Conservation (phyloP, 495 filamentous ascomycete genomes). For the Aspergillus baeticus region DNA sequence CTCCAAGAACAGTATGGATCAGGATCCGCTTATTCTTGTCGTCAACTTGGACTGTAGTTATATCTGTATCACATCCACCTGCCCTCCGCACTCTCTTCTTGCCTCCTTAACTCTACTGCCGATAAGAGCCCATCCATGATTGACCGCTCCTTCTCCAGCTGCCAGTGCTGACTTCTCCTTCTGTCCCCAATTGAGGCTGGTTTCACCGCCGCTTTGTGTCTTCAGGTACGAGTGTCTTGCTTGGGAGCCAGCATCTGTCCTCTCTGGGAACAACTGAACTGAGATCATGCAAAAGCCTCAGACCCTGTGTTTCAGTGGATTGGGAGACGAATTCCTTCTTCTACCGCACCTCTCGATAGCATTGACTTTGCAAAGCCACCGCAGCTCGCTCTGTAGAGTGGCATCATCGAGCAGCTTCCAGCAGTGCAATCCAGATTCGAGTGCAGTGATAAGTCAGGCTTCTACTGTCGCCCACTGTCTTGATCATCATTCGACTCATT, state of each 20-base stretch:
- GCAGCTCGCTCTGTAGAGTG: background rate
- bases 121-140: conserved; percentile 1
- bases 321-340: background rate
- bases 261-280: background rate
- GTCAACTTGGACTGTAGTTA: background rate
- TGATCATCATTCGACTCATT: conserved; percentile 10
- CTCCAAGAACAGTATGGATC: background rate
- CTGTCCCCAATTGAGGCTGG: conserved; percentile 1
- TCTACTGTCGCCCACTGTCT: background rate
- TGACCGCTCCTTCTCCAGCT: conserved; percentile 17
- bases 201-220: conserved; percentile 14
- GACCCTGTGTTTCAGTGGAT: background rate
- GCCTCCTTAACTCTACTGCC: background rate
- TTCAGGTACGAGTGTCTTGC: conserved; percentile 9
- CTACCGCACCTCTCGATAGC: background rate
- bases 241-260: background rate
- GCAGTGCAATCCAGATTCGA: background rate
- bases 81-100: background rate
- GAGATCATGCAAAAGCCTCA: conserved; percentile 4
- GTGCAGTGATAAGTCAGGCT: background rate
- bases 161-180: background rate
- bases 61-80: conserved; percentile 4
- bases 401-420: conserved; percentile 20
- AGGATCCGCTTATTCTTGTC: background rate
- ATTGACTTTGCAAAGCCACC: conserved; percentile 3